Evolutionary conservation across 176 grass and related monocot genomes (phyloP).

Genomic region (Aegilops longissima): DNA sequence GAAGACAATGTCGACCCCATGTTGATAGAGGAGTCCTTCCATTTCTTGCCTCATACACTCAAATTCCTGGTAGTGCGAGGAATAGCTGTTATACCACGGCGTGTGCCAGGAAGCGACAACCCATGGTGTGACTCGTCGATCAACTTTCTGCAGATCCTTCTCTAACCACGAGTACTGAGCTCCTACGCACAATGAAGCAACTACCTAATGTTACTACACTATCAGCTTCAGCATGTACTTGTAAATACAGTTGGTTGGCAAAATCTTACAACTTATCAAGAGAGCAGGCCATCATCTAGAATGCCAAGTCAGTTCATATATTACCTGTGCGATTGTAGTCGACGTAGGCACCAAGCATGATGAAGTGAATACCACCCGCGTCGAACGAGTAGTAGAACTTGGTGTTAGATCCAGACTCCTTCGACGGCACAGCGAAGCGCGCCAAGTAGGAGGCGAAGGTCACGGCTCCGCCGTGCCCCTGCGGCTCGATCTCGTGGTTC

Average conservation of each 20-base stretch:
- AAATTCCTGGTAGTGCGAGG: conserved; percentile 88
- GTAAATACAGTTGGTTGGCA: not conserved
- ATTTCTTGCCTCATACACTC: conserved; percentile 96
- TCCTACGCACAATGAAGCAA: conserved; percentile 33
- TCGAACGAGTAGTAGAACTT: conserved; percentile 93
- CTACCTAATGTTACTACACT: not conserved
- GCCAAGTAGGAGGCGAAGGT: conserved; percentile 80
- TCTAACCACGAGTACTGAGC: conserved; percentile 77
- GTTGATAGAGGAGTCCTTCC: conserved; percentile 69
- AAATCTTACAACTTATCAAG: not conserved
- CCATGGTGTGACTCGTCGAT: conserved; percentile 80
- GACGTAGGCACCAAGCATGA: conserved; percentile 87
- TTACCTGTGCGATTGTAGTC: conserved; percentile 77
- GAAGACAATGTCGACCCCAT: conserved; percentile 78
- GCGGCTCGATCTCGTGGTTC: conserved; percentile 94
- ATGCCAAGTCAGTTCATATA: not conserved
- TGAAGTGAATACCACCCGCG: conserved; percentile 82
- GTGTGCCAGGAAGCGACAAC: conserved; percentile 77
- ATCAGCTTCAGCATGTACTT: not conserved
- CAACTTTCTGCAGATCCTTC: conserved; percentile 54
- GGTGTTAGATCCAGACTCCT: conserved; percentile 66
- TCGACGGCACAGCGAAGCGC: conserved; percentile 72
- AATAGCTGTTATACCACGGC: conserved; percentile 97
- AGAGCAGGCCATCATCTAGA: not conserved
- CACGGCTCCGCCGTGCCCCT: conserved; percentile 58